Evolutionary conservation across 805 yeast genomes (phyloP).

Genomic region (Nadsonia fulvescens): DNA sequence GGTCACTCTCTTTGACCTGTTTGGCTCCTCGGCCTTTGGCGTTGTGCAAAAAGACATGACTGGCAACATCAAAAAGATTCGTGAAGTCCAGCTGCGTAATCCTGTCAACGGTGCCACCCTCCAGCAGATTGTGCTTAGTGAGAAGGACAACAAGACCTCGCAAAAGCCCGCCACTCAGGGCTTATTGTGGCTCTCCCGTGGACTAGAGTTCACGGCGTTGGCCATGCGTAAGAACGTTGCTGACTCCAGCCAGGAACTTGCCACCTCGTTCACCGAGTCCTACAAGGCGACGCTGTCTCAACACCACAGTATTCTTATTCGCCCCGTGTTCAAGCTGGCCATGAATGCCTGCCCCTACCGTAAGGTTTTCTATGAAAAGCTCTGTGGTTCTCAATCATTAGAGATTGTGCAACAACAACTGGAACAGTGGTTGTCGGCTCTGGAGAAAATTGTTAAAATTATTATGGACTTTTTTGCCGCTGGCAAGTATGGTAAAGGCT

Average conservation of each 20-base stretch:
- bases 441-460: conserved; percentile 54
- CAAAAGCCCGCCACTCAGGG: conserved; percentile 78
- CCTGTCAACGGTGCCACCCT: conserved; percentile 51
- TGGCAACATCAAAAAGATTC: conserved; percentile 67
- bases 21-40: conserved; percentile 70
- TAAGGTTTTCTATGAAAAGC: conserved; percentile 63
- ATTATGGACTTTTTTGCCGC: conserved; percentile 58
- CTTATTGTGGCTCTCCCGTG: conserved; percentile 63
- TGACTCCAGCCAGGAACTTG: conserved; percentile 43
- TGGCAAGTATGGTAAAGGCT: conserved; percentile 81
- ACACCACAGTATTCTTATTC: conserved; percentile 64
- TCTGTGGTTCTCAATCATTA: conserved; percentile 47
- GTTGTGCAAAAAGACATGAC: conserved; percentile 79
- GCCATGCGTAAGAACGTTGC: conserved; percentile 70
- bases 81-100: conserved; percentile 43
- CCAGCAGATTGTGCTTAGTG: conserved; percentile 61
- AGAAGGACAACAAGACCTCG: conserved; percentile 43
- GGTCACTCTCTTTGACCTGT: conserved; percentile 63
- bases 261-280: conserved; percentile 69
- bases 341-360: conserved; percentile 93
- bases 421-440: conserved; percentile 54
- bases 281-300: conserved; percentile 64
- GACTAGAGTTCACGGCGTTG: conserved; percentile 76
- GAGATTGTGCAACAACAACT: conserved; percentile 49
- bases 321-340: conserved; percentile 79